These are phyloP conservation scores for Paxillus involutus DNA, from an alignment of 768 basidiomycete genomes.

Conservation along the genomic window DNA sequence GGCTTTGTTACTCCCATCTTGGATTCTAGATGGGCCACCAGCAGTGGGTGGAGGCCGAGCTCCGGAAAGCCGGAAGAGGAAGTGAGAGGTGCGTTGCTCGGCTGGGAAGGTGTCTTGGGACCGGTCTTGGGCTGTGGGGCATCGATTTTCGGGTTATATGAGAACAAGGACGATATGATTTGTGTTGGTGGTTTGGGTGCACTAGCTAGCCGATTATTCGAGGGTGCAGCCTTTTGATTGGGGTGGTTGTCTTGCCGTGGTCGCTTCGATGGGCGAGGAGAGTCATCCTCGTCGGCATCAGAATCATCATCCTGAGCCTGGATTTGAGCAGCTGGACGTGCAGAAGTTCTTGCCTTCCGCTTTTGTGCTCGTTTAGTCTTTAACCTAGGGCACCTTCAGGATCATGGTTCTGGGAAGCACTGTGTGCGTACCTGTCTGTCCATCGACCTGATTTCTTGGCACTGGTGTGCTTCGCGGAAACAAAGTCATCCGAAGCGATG, in stretches of 20 bases:
- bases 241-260: slow-evolving; percentile 31
- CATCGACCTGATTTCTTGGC: slow-evolving; percentile 66
- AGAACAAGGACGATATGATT: slow-evolving; percentile 88
- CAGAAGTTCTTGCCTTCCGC: slow-evolving; percentile 46
- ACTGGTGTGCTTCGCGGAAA: slow-evolving; percentile 24
- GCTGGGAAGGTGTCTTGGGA: slow-evolving; percentile 36
- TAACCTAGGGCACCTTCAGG: slow-evolving; percentile 42
- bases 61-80: slow-evolving; percentile 79
- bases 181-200: slow-evolving; percentile 42
- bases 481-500: slow-evolving; percentile 45
- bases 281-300: slow-evolving; percentile 15
- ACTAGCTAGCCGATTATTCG: slow-evolving; percentile 19
- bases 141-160: slow-evolving; percentile 76
- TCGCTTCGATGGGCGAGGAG: slow-evolving; percentile 48
- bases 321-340: slow-evolving; percentile 13
- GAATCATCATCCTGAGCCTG: slow-evolving; percentile 20
- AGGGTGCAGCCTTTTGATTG: slow-evolving; percentile 14
- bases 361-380: slow-evolving; percentile 74
- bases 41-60: slow-evolving; percentile 79
- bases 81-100: slow-evolving; percentile 81
- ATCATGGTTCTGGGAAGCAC: neutral
- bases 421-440: slow-evolving; percentile 65
- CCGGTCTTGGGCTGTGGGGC: slow-evolving; percentile 29
- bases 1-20: slow-evolving; percentile 87
- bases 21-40: slow-evolving; percentile 70